Evolutionary conservation across 2,329 filamentous ascomycete genomes (phyloP), one percentile per base, ranked within the genome.

Genomic region (Ascochyta viciae-villosae): DNA sequence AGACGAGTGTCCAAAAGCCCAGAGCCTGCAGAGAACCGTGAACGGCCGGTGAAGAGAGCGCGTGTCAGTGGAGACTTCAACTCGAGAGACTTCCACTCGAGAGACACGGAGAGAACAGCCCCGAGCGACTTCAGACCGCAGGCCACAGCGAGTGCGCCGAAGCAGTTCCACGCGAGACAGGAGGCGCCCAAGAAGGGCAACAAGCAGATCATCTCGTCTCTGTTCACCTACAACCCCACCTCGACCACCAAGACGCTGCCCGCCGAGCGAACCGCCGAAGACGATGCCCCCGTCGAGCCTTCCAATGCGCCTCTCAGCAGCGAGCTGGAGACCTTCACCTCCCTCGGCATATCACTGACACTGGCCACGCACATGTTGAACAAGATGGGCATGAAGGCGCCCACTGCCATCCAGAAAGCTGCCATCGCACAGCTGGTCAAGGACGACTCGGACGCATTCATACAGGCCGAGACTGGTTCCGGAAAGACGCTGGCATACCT

Each of bases 401-500:
- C 95, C 6, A 99, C 95, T 0, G 92, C 91, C 0, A 97, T 99
- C 72, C 95, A 99, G 77, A 93, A 93, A 67, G 91, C 91, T 59
- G 89, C 94, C 0, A 88, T 99, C 35, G 84, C 90, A 38, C 88
- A 95, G 66, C 79, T 99, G 58, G 77, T 96, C 40, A 87, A 87
- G 38, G 88, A 89, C 49, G 90, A 96, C 66, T 88, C 86, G 41
- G 95, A 99, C 79, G 93, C 93, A 2, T 99, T 99, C 68, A 89
- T 99, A 31, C 95, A 98, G 74, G 96, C 95, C 3, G 90, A 99
- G 78, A 99, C 95, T 0, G 95, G 95, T 65, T 99, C 95, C 0
- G 95, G 95, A 78, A 99, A 99, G 79, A 99, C 95, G 0, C 79
- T 99, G 57, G 91, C 95, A n/a, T 99, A 99, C 74, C 83, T 99